Base-by-base conservation (phyloP, 2,329 filamentous ascomycete species). In the Alternaria atra region DNA sequence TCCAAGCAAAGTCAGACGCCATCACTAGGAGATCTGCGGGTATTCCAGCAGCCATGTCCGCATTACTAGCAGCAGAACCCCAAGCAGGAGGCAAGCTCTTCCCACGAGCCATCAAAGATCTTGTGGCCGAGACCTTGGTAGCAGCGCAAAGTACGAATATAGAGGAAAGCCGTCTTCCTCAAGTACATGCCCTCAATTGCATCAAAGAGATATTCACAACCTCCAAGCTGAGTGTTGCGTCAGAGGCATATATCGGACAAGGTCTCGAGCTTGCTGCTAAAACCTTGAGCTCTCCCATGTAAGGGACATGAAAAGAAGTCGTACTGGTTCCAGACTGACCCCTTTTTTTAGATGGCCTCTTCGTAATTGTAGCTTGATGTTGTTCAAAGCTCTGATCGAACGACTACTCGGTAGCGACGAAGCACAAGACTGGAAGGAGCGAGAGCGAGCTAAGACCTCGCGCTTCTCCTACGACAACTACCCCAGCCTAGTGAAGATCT, bases 131-230 rank as follows among this genome's bases (percentile, higher is more conserved):
- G 54, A 87, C 89, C 6, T 78, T 82, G 25, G 77, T 81, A 23
- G 83, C 86, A 51, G 86, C 86, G 4, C 80, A 76, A 9, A 82
- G 85, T 30, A 86, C 85, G 2, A 90, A 81, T 12, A 82, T 83
- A 10, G 80, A 82, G 61, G 82, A 86, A 50, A 80, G 84, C 30
- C 84, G 91, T 40, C 81, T 98, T 5, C 91, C 93, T 0, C 94
- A 99, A 78, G 95, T 99, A 0, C 95, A 99, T 77, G 93, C 95
- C 0, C 86, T 97, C 74, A 99, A 99, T 75, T 97, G 92, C 62
- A 82, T 99, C 58, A 95, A 95, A 74, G 93, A 97, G 66, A 90
- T 97, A 2, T 95, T 97, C 78, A 94, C 92, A 58, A 93, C 90
- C 67, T 92, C 93, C 0, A 87, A 88, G 51, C 84, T 98, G 13